Evolutionary conservation across 2,329 filamentous ascomycete genomes (phyloP).

Genomic region (Pseudogymnoascus sp.): DNA sequence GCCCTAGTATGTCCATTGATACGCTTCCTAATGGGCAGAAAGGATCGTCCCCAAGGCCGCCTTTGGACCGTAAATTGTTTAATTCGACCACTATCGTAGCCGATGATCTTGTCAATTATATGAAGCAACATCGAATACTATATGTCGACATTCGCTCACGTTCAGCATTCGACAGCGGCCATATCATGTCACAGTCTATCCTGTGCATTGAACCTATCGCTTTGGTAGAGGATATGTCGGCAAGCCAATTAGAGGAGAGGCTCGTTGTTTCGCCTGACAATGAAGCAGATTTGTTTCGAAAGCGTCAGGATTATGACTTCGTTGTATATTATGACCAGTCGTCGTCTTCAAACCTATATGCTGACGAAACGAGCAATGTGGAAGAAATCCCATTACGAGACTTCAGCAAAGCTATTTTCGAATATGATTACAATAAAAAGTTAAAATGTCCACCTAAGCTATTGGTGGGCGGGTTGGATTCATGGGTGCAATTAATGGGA

Average conservation of each 20-base stretch:
- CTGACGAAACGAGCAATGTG: slow-evolving; percentile 34
- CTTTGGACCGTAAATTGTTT: background rate
- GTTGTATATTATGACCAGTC: slow-evolving; percentile 84
- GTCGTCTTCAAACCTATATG: slow-evolving; percentile 32
- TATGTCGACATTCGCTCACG: slow-evolving; percentile 79
- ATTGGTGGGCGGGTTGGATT: slow-evolving; percentile 71
- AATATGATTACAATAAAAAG: slow-evolving; percentile 74
- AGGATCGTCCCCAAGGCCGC: background rate
- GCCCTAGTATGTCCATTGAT: background rate
- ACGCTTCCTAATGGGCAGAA: background rate
- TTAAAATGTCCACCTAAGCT: slow-evolving; percentile 67
- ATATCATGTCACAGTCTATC: slow-evolving; percentile 74
- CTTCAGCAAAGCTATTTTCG: slow-evolving; percentile 69
- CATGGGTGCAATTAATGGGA: slow-evolving; percentile 81
- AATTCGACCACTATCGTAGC: slow-evolving; percentile 32
- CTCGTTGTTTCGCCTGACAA: slow-evolving; percentile 61
- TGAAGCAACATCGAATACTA: slow-evolving; percentile 59
- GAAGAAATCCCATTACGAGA: slow-evolving; percentile 51
- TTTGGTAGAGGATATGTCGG: slow-evolving; percentile 57
- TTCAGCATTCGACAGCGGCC: slow-evolving; percentile 75
- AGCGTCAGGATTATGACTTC: slow-evolving; percentile 68
- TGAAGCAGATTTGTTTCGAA: slow-evolving; percentile 68
- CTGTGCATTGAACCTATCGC: slow-evolving; percentile 87
- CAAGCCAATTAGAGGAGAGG: slow-evolving; percentile 54
- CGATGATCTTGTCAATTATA: slow-evolving; percentile 61